Percentiles rank a stretch among this genome's conserved stretches.
Evolutionary conservation across 2,329 filamentous ascomycete genomes (phyloP).

Genomic region (Aureobasidium sp.): DNA sequence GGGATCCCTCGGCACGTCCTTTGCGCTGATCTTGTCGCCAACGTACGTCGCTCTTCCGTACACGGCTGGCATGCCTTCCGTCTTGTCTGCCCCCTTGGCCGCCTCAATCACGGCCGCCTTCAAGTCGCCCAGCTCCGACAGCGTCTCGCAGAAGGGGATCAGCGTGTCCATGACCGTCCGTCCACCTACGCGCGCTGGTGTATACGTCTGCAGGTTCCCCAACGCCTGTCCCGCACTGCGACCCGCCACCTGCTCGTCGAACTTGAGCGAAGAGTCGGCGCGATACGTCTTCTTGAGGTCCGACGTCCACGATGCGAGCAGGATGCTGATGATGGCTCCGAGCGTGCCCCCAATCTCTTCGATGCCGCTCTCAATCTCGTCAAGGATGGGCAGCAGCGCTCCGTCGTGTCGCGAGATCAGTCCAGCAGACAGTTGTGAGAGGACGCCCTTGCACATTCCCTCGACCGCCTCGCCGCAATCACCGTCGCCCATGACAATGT

Average conservation of each 20-base stretch:
- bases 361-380: constrained; percentile 26
- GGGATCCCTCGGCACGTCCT: constrained; percentile 27
- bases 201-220: constrained; percentile 34
- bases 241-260: constrained; percentile 20
- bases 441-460: constrained; percentile 27
- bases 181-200: constrained; percentile 26
- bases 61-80: constrained; percentile 28
- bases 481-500: constrained; percentile 56
- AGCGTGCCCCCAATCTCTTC: constrained; percentile 32
- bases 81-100: constrained; percentile 26
- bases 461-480: constrained; percentile 53
- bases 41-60: constrained; percentile 31
- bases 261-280: constrained; percentile 18
- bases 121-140: constrained; percentile 21
- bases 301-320: constrained; percentile 31
- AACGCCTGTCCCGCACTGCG: constrained; percentile 30
- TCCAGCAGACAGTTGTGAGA: constrained; percentile 20
- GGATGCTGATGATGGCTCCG: constrained; percentile 29
- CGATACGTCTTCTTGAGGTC: constrained; percentile 28
- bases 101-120: constrained; percentile 24
- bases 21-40: constrained; percentile 21
- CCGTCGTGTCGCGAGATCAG: constrained; percentile 16
- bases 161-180: constrained; percentile 31
- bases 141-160: constrained; percentile 30
- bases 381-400: constrained; percentile 26